Base-by-base conservation (phyloP, 768 basidiomycete species). In the Auricularia sp. region DNA sequence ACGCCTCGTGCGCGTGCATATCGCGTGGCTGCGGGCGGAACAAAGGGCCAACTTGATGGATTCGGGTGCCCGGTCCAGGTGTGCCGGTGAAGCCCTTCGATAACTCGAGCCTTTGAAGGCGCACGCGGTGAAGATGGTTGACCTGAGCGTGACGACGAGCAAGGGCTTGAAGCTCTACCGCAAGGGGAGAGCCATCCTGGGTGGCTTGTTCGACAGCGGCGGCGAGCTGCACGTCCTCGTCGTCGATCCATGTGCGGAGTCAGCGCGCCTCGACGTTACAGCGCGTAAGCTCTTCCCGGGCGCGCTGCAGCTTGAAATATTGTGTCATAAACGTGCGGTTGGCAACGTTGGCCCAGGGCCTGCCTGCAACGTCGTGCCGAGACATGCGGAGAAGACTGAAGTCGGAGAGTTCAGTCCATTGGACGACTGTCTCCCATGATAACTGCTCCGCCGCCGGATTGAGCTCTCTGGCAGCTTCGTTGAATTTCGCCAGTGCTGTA, bases 251-350 rank as follows among this genome's bases (percentile, higher is more conserved):
- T 0, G 75, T 75, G 54, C 70, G 70, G 3, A 77, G 62, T 0
- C 75, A 69, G 0, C 59, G 63, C 2, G 77, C 70, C 64, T 78
- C 77, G 11, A 78, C 64, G 51, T 79, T 75, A n/a, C 64, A 67
- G 0, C 72, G 66, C 0, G 24, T 13, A 7, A 77, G 69, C 64
- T 79, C 78, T 54, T 77, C 75, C 2, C 66, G 45, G 0, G 77
- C 75, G 8, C 69, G 69, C 45, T 69, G 62, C 29, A 78, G 71
- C n/a, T 71, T 71, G 61, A 74, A 71, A 59, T 74, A 68, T 3
- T 68, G 51, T 21, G 72, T 71, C 61, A 73, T 72, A 0, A 67
- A 61, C 66, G 71, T 68, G 7, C 72, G 54, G 65, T 82, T 81
- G 72, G 81, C 76, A 11, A 78, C 70, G 3, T 69, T 42, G 0